Conservation (phyloP, 805 yeast genomes). For the Metschnikowia gelsemii region DNA sequence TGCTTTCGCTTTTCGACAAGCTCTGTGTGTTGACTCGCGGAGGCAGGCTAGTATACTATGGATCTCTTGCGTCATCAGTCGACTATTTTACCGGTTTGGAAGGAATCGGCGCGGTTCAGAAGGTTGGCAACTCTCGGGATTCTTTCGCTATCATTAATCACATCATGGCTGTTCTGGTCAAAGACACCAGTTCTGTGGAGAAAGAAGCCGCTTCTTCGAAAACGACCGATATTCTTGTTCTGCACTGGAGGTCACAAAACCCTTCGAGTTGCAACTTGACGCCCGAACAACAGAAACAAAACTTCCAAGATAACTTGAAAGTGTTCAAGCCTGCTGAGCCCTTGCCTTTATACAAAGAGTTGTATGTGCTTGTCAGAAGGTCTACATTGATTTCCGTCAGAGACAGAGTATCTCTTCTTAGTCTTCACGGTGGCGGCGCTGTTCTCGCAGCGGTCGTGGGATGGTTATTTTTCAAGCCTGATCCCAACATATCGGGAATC, state of each 20-base stretch:
- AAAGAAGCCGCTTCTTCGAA: slow-evolving; percentile 15
- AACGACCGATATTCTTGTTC: slow-evolving; percentile 14
- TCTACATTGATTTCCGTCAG: slow-evolving; percentile 33
- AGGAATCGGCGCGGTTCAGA: slow-evolving; percentile 11
- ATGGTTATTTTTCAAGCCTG: slow-evolving; percentile 73
- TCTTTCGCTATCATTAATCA: slow-evolving; percentile 15
- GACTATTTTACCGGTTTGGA: slow-evolving; percentile 43
- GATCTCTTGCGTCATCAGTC: slow-evolving; percentile 43
- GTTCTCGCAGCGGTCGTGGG: slow-evolving; percentile 65
- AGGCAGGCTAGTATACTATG: slow-evolving; percentile 51
- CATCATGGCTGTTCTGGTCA: slow-evolving; percentile 22
- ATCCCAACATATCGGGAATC: slow-evolving; percentile 58
- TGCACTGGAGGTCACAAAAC: slow-evolving; percentile 13
- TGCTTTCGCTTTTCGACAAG: slow-evolving; percentile 64
- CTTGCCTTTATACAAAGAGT: slow-evolving; percentile 31
- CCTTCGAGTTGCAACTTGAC: slow-evolving; percentile 6
- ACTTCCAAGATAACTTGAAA: slow-evolving; percentile 20
- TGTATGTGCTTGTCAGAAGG: slow-evolving; percentile 35
- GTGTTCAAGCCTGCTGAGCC: slow-evolving; percentile 21
- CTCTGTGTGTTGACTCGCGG: slow-evolving; percentile 62
- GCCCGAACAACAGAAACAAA: slow-evolving; percentile 17
- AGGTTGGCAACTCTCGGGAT: slow-evolving; percentile 11
- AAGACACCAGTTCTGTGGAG: slow-evolving; percentile 15
- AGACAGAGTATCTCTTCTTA: slow-evolving; percentile 32
- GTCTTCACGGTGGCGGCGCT: slow-evolving; percentile 40